Evolutionary conservation across 2,329 filamentous ascomycete genomes (phyloP).

Genomic region (Tolypocladium endophyticum): DNA sequence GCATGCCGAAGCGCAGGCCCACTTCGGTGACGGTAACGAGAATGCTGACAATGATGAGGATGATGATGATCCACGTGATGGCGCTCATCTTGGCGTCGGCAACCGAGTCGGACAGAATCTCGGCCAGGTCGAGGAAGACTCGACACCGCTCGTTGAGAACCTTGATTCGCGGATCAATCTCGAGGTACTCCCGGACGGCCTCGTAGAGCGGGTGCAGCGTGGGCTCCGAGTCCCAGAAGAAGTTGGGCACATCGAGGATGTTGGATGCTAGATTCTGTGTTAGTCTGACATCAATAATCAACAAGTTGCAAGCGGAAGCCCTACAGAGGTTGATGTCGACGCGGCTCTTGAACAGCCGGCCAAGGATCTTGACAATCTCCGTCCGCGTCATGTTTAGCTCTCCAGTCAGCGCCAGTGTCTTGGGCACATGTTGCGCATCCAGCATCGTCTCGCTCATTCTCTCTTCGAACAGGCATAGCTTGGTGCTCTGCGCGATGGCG

Average conservation of each 20-base stretch:
- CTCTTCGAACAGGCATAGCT: slow-evolving; percentile 92
- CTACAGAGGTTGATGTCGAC: slow-evolving; percentile 97
- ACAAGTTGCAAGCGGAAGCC: slow-evolving; percentile 17
- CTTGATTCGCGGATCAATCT: slow-evolving; percentile 91
- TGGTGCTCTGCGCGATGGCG: slow-evolving; percentile 94
- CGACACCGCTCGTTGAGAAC: slow-evolving; percentile 94
- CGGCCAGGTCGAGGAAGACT: slow-evolving; percentile 91
- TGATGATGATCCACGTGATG: slow-evolving; percentile 97
- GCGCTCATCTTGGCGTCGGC: slow-evolving; percentile 90
- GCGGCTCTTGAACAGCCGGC: slow-evolving; percentile 80
- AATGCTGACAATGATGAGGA: slow-evolving; percentile 85
- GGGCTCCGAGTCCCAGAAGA: slow-evolving; percentile 97
- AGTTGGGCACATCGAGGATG: slow-evolving; percentile 90
- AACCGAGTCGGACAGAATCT: slow-evolving; percentile 86
- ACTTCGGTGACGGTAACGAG: slow-evolving; percentile 87
- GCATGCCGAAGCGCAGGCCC: slow-evolving; percentile 69
- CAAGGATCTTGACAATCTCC: slow-evolving; percentile 87
- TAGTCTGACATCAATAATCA: not conserved
- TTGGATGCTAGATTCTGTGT: slow-evolving; percentile 60
- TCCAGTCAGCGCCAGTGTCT: slow-evolving; percentile 78
- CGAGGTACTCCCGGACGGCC: slow-evolving; percentile 91
- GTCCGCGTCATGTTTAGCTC: slow-evolving; percentile 82
- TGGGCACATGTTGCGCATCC: slow-evolving; percentile 85
- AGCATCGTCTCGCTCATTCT: slow-evolving; percentile 91
- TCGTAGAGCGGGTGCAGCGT: slow-evolving; percentile 89